Evolutionary conservation across 2,329 filamentous ascomycete species (phyloP).

Genomic region (Zelopaecilomyces penicillatus): DNA sequence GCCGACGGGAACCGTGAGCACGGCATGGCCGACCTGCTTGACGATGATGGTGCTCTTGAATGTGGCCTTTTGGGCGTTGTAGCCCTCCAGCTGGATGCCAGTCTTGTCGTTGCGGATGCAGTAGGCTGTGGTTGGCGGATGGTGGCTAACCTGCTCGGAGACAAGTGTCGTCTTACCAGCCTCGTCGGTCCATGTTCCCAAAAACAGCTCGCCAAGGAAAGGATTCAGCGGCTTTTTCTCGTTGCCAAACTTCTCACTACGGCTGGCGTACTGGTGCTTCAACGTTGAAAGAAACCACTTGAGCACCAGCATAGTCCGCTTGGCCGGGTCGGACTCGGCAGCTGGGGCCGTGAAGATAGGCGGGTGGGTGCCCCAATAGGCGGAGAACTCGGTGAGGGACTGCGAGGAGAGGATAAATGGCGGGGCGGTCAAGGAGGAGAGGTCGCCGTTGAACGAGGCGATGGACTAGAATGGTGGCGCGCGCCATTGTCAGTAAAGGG

Average conservation of each 20-base stretch:
- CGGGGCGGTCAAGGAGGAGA: conserved; percentile 71
- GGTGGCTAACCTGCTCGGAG: conserved; percentile 91
- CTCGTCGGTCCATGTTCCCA: conserved; percentile 81
- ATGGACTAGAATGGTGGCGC: conserved; percentile 47
- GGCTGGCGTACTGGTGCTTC: conserved; percentile 71
- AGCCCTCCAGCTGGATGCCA: conserved; percentile 72
- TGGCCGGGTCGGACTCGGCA: conserved; percentile 67
- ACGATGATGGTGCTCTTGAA: conserved; percentile 92
- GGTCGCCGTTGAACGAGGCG: conserved; percentile 73
- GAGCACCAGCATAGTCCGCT: conserved; percentile 77
- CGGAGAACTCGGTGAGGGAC: conserved; percentile 71
- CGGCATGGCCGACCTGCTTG: conserved; percentile 86
- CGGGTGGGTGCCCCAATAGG: conserved; percentile 77
- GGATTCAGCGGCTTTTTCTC: conserved; percentile 98
- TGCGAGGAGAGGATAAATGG: conserved; percentile 75
- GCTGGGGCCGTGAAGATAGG: conserved; percentile 74
- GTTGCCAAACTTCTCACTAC: conserved; percentile 72
- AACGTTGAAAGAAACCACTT: conserved; percentile 94
- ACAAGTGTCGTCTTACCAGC: conserved; percentile 77
- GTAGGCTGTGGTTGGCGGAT: conserved; percentile 92
- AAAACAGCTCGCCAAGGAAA: conserved; percentile 88
- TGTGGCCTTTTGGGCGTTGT: conserved; percentile 93
- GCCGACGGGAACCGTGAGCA: conserved; percentile 59
- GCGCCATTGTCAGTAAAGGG: neutral
- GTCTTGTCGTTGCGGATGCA: conserved; percentile 80